A percentile compares a stretch with the other conserved stretches of the same genome.
These are phyloP conservation scores for Acanthamoeba lugdunensis DNA, from an alignment of 208 protist species.

Conservation along the genomic window DNA sequence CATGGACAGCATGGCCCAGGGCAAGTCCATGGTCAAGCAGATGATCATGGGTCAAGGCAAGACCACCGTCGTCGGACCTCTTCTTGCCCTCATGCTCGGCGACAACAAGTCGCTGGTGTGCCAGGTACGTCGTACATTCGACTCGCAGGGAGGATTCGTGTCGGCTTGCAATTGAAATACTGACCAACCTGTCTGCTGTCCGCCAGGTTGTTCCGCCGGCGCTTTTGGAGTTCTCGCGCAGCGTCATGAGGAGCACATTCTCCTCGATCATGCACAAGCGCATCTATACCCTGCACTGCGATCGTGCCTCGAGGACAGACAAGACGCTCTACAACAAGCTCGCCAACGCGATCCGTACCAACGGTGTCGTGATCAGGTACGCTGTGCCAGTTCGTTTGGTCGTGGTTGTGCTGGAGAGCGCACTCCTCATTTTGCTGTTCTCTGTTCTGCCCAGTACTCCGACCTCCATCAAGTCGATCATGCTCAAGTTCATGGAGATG, in stretches of 20 bases:
- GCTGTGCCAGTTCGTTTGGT: not conserved
- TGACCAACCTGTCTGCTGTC: too few relatives aligned
- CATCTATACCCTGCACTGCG: conserved; percentile 85
- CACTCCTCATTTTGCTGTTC: not conserved
- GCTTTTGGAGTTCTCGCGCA: conserved; percentile 92
- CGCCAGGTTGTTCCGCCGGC: conserved; percentile 90
- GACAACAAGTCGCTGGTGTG: conserved; percentile 92
- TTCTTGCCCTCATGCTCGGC: conserved; percentile 93
- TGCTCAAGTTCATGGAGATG: conserved; percentile 93
- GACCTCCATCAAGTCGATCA: conserved; percentile 93
- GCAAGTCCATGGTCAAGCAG: conserved; percentile 91
- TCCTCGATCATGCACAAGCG: conserved; percentile 92
- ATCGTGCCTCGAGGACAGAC: conserved; percentile 74
- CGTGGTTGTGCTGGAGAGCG: not conserved
- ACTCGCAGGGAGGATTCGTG: too few relatives aligned
- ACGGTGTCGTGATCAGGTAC: conserved; percentile 73
- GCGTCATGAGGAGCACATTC: conserved; percentile 92
- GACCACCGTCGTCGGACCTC: conserved; percentile 93
- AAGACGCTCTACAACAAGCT: conserved; percentile 69
- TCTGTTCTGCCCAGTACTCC: conserved; percentile 89
- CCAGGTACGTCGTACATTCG: conserved; percentile 78
- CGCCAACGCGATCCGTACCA: conserved; percentile 65
- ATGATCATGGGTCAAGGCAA: conserved; percentile 97
- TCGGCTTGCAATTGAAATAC: too few relatives aligned
- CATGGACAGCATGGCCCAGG: conserved; percentile 86